Base-by-base conservation (phyloP, 108 stramenopile species). In the Cyclotella cryptica region DNA sequence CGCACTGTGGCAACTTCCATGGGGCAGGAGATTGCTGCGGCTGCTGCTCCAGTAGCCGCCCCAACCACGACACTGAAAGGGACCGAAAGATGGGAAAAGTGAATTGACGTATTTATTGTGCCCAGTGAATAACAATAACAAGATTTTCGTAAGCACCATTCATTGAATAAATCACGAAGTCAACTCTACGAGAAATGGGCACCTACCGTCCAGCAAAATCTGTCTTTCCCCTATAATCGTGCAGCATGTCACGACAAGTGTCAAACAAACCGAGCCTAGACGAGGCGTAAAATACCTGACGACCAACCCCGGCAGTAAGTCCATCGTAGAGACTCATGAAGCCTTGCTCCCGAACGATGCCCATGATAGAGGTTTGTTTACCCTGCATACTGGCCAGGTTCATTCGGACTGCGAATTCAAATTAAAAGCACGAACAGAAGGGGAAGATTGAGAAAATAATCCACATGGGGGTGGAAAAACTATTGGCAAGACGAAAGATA, bases 1-100 rank as follows among this genome's bases (percentile, higher is more conserved):
- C 97, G 89, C 8, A 98, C 93, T 10, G 93, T 89, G n/a, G 90
- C 90, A 19, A 98, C 97, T 86, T 98, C 97, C 90, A 93, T 92
- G 39, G 97, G 97, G 72, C 97, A 98, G 21, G 90, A 89, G 53
- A 97, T 85, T 57, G 91, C 90, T 27, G 97, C 97, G 11, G 97
- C 97, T 51, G 93, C 86, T 58, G 93, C 97, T 30, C 97, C 97
- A 11, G 95, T 90, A 9, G 85, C 77, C 28, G 89, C 93, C 51
- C 95, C 95, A 15, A 93, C 90, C 11, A 71, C 84, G 43, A 96
- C 90, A 78, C 93, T 93, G 40, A 15, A 18, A 30, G 10, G 19
- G 26, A 7, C 2, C 12, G 22, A 30, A 62, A 62, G 15, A 62
- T 19, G 11, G 39, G 5, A 39, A n/a, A 21, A 15, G 14, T 62